Base-by-base conservation (phyloP, 1,284 basidiomycete species). In the Cystobasidium sp. region DNA sequence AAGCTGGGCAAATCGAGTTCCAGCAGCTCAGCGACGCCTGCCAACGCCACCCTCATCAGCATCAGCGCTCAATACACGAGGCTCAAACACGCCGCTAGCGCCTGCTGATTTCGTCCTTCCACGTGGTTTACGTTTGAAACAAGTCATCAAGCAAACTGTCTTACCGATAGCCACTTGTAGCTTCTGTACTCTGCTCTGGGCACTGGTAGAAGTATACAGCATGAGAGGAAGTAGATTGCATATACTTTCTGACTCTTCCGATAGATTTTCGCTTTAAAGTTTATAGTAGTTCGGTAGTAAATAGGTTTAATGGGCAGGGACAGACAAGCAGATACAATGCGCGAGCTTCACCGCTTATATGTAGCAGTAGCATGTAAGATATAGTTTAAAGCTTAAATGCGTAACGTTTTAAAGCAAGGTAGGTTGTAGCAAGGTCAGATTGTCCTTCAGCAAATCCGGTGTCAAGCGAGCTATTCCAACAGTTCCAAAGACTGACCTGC, bases 71-170 rank as follows among this genome's bases (percentile, higher is more conserved):
- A 41, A 24, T 22, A 22, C 37, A 14, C 20, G 24, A 16, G 55
- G 22, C 43, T 59, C 9, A 31, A 49, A 20, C 55, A 59, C 56
- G 56, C 56, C n/a, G 37, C 55, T 12, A 47, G n/a, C 18, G 55
- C 59, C 9, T 24, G 49, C 56, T 43, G 51, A 61, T 39, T 73
- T 66, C 41, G 47, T 53, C 3, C 62, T 73, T 7, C 70, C 70
- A 8, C 62, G 70, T 18, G 70, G 70, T 3, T 22, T 73, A 41
- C 70, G 70, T 22, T 58, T 52, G 16, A 73, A 73, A 41, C 70
- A 73, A 31, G 70, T 73, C 9, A 61, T 73, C 37, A 73, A 58
- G 31, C 70, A 73, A 43, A 73, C 70, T 31, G 53, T 73, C 24
- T 63, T 73, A 31, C 70, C 70, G 6, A 66, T 73, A 10, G 70